phyloP scores from a whole-genome alignment of 2,329 filamentous ascomycete species.

The Penicillium thymicola region DNA sequence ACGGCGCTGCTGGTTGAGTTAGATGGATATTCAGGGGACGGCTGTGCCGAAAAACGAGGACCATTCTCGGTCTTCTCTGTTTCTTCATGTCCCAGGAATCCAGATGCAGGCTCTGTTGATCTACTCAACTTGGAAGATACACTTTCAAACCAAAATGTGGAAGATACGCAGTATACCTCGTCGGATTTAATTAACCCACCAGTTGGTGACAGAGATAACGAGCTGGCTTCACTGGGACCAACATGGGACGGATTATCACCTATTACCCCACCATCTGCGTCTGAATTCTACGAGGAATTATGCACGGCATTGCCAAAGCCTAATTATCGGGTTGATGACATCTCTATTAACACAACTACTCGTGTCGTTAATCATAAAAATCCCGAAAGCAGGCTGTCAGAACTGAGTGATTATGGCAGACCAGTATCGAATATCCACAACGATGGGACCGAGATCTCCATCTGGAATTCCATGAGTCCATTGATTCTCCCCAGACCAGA shows the following conservation, averaged over 20 bases:
- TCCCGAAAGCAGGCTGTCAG: not conserved
- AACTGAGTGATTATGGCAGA: not conserved
- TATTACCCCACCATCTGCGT: not conserved
- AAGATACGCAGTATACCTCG: not conserved
- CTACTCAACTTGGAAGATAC: not conserved
- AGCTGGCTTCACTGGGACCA: not conserved
- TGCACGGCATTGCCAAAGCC: not conserved
- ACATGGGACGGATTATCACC: not conserved
- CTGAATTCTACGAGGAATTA: not conserved
- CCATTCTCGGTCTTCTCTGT: conserved; percentile 26
- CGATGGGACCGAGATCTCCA: not conserved
- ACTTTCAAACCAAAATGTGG: not conserved
- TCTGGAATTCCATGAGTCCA: conserved; percentile 6
- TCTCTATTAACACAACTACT: not conserved
- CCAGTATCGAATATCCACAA: not conserved
- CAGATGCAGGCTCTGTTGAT: not conserved
- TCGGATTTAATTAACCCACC: not conserved
- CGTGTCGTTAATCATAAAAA: not conserved
- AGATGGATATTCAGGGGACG: conserved; percentile 16
- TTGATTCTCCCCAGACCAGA: conserved; percentile 13
- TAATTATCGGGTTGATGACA: not conserved
- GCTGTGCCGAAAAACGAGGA: conserved; percentile 16
- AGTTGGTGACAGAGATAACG: not conserved
- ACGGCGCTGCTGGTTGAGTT: conserved; percentile 17
- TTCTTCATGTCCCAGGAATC: not conserved